These are phyloP conservation scores for Euphorbia celastroides DNA, from an alignment of 441 rosid genomes.

Conservation along the genomic window DNA sequence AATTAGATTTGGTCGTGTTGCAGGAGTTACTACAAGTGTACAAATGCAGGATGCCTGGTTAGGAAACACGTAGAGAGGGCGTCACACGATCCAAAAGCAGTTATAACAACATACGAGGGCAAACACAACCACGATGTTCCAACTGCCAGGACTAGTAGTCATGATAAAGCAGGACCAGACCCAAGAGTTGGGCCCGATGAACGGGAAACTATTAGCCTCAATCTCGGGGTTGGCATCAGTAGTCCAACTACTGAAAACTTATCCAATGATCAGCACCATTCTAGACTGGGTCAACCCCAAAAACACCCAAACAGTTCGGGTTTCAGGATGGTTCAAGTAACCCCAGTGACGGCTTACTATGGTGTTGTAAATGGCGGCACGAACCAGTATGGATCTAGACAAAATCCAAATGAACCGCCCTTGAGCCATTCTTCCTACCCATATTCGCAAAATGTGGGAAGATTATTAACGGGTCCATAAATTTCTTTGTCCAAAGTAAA, in stretches of 20 bases:
- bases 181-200: slow-evolving; percentile 50
- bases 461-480: slow-evolving; percentile 73
- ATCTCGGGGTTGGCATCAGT: slow-evolving; percentile 84
- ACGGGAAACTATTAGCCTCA: slow-evolving; percentile 65
- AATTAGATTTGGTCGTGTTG: slow-evolving; percentile 17
- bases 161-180: slow-evolving; percentile 47
- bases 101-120: slow-evolving; percentile 95
- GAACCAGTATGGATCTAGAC: slow-evolving; percentile 51
- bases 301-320: slow-evolving; percentile 34
- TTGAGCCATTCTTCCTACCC: slow-evolving; percentile 53
- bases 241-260: slow-evolving; percentile 43
- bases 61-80: slow-evolving; percentile 99
- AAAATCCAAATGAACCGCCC: slow-evolving; percentile 39
- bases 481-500: slow-evolving; percentile 18
- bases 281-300: slow-evolving; percentile 33
- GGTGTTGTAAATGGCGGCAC: slow-evolving; percentile 45
- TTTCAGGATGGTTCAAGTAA: slow-evolving; percentile 47
- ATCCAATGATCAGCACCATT: slow-evolving; percentile 40
- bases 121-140: slow-evolving; percentile 98
- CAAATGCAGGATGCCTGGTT: slow-evolving; percentile 85
- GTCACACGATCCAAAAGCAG: slow-evolving; percentile 94
- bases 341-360: slow-evolving; percentile 39
- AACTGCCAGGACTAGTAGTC: slow-evolving; percentile 51
- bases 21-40: slow-evolving; percentile 99
- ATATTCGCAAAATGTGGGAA: slow-evolving; percentile 62